Base-by-base conservation (phyloP, 192 early-diverging fungal genomes). In the Mortierella antarctica region DNA sequence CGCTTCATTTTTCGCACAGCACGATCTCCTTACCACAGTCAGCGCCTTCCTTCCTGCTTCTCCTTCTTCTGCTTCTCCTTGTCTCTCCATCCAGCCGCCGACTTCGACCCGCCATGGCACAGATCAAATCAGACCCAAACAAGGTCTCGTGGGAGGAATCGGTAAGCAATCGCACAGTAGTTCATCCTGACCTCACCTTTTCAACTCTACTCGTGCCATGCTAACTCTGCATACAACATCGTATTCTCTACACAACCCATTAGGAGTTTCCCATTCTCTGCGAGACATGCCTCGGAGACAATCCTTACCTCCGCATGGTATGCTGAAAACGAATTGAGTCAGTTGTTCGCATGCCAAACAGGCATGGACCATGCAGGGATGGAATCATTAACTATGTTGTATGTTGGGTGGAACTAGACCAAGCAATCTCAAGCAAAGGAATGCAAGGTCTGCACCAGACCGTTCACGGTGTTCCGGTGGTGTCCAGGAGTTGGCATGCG, bases 271-370 rank as follows among this genome's bases (percentile, higher is more conserved):
- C 94, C 41, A 95, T 95, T 62, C 87, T 97, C 56, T 99, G 98
- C 86, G 97, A 98, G 83, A 96, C 96, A 50, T 99, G 98, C 71
- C 86, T 99, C 21, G 98, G 98, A 20, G 92, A 95, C 57, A 99
- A 99, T 72, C 98, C 98, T 40, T 99, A 99, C 72, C 91, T 99
- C 61, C 94, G 97, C 68, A 99, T 99, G 98, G 93, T 90, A 94
- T 60, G 49, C n/a, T 18, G 18, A 23, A 13, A 47, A 9, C 18
- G 14, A n/a, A 39, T 31, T 31, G 1, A 31, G 31, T 31, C 31
- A 31, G 31, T 31, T 31, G 31, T 31, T 31, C 3, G 31, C 31
- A 3, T n/a, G 12, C 44, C 40, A 61, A 11, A 17, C 48, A 42
- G 3, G 20, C 62, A 51, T 46, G 31, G 41, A 6, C 51, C 23